Evolutionary conservation across 2,329 filamentous ascomycete genomes (phyloP).

Genomic region (Diaporthe nobilis): DNA sequence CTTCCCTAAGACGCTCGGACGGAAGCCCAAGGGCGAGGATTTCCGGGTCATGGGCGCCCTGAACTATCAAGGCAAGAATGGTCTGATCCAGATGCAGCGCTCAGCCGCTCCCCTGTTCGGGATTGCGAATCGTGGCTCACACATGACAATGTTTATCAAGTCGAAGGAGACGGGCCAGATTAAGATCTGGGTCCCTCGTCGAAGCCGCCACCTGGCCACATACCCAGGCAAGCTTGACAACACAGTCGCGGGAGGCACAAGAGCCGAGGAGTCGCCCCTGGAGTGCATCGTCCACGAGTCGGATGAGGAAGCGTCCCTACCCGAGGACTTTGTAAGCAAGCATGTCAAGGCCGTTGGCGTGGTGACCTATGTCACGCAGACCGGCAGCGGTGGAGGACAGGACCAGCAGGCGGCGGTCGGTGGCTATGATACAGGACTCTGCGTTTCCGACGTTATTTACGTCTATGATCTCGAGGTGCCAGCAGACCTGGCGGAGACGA

Average conservation of each 20-base stretch:
- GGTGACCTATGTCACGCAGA: slow-evolving; percentile 77
- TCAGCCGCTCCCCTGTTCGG: slow-evolving; percentile 72
- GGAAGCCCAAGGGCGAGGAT: slow-evolving; percentile 51
- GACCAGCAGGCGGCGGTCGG: slow-evolving; percentile 63
- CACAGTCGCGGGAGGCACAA: slow-evolving; percentile 80
- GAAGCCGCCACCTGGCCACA: slow-evolving; percentile 74
- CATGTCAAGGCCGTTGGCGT: slow-evolving; percentile 68
- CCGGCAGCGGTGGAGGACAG: slow-evolving; percentile 73
- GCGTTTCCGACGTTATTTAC: slow-evolving; percentile 79
- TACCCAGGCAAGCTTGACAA: slow-evolving; percentile 82
- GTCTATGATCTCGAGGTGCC: slow-evolving; percentile 78
- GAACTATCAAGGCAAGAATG: slow-evolving; percentile 38
- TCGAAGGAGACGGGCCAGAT: slow-evolving; percentile 56
- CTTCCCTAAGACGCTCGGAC: slow-evolving; percentile 53
- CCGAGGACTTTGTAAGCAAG: slow-evolving; percentile 68
- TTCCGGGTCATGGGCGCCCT: slow-evolving; percentile 51
- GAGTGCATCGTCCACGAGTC: slow-evolving; percentile 78
- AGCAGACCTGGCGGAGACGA: slow-evolving; percentile 59
- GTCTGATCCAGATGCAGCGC: slow-evolving; percentile 51
- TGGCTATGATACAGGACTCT: slow-evolving; percentile 69
- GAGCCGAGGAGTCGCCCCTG: slow-evolving; percentile 72
- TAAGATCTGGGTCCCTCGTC: slow-evolving; percentile 78
- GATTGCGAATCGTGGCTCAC: slow-evolving; percentile 71
- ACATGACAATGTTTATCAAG: slow-evolving; percentile 73
- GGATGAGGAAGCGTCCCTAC: slow-evolving; percentile 78